Percentiles rank a stretch among this genome's conserved stretches.
Conservation (phyloP, 345 rosid species). For the Bruguiera parviflora region DNA sequence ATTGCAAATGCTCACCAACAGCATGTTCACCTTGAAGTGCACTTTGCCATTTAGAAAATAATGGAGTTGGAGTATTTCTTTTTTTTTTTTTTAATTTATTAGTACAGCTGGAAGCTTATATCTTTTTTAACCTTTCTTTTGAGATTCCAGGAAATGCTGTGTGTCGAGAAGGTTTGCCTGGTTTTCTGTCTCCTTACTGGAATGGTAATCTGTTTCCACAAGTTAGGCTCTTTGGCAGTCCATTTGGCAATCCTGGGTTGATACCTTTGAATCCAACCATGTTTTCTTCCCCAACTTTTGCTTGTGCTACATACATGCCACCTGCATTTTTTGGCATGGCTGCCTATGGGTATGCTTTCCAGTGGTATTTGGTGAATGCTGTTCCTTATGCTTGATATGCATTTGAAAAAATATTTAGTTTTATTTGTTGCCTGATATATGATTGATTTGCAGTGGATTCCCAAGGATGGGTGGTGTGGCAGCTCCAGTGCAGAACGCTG, state of each 20-base stretch:
- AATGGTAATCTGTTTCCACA: conserved; percentile 26
- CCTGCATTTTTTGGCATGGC: conserved; percentile 29
- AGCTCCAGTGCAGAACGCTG: conserved; percentile 11
- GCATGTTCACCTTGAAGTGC: background rate
- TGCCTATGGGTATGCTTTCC: conserved; percentile 29
- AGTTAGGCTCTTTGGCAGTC: conserved; percentile 26
- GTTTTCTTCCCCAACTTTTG: conserved; percentile 27
- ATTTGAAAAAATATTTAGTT: background rate
- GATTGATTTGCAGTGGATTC: conserved; percentile 32
- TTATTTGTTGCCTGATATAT: background rate
- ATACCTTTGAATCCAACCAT: conserved; percentile 29
- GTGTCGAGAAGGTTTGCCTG: conserved; percentile 31
- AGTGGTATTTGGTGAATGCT: background rate
- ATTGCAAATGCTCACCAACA: background rate
- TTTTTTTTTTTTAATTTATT: background rate
- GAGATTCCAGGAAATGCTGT: conserved; percentile 29
- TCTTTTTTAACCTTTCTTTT: background rate
- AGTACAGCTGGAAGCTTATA: background rate
- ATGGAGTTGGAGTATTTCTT: too few species aligned
- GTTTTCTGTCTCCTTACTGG: conserved; percentile 32
- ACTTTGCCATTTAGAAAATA: too few species aligned
- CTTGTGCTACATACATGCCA: conserved; percentile 28
- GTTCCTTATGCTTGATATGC: background rate
- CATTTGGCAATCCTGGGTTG: conserved; percentile 30
- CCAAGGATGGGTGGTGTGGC: conserved; percentile 24